Evolutionary conservation across 352 stramenopile species (phyloP), one percentile per base, ranked within the genome.

Genomic region (Phytopythium chamaehyphon): DNA sequence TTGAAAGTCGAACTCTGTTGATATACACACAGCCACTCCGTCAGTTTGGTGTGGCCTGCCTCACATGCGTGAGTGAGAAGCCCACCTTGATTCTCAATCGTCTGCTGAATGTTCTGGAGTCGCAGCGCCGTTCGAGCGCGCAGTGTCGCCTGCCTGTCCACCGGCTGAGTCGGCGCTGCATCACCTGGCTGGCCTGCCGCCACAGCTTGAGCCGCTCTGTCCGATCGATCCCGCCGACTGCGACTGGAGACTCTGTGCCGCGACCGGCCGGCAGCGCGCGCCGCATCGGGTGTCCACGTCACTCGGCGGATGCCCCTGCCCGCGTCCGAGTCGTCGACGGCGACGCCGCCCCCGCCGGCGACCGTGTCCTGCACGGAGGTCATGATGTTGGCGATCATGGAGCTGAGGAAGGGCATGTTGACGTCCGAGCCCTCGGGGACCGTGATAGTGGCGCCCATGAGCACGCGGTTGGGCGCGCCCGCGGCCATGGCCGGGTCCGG

Each of bases 401-500:
- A 89, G 52, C 76, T 90, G 8, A 94, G 63, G 66, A 94, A 92
- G 12, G 83, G 83, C 73, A 90, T 83, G n/a, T 60, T 79, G 33
- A 88, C 72, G 35, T 82, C 71, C 10, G 72, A 46, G 5, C 79
- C 76, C 22, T 91, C 79, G 1, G 77, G 72, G 2, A 91, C 64
- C 9, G 80, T 61, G 43, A 93, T 89, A 2, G 83, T 88, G 18
- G 83, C 80, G 8, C 83, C 80, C 76, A 93, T 88, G 39, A 90
- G 62, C 16, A 90, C 59, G 24, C 66, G 83, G 26, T 69, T 76
- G 1, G 28, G 28, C 42, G 52, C 6, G 59, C 2, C 44, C 26
- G 10, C 48, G 14, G 49, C 55, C 54, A 83, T 65, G 3, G 51
- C 73, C 26, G 83, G 79, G 50, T 90, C 83, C 7, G 83, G 77